Evolutionary conservation across 2,329 filamentous ascomycete species (phyloP).

Genomic region (Trichoderma lentiforme): DNA sequence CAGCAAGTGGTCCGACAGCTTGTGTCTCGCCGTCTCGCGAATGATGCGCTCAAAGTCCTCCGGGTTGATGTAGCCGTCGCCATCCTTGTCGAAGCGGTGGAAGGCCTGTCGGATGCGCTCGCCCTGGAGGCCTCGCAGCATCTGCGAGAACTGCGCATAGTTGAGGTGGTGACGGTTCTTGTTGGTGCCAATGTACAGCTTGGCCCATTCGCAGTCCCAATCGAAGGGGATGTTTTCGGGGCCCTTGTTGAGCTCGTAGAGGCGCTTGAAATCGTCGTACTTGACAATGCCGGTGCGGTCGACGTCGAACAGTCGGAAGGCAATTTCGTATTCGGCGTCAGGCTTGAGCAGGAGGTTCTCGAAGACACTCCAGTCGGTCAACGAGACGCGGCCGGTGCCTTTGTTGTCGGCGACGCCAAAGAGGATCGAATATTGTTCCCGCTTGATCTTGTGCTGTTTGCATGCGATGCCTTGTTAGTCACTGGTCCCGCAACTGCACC

Average conservation of each 20-base stretch:
- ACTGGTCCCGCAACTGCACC: conserved; percentile 9
- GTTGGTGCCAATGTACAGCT: conserved; percentile 85
- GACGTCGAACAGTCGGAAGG: conserved; percentile 92
- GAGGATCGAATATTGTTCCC: conserved; percentile 90
- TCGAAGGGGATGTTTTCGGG: conserved; percentile 84
- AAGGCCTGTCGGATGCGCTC: conserved; percentile 96
- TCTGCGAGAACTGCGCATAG: conserved; percentile 95
- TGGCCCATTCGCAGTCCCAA: conserved; percentile 96
- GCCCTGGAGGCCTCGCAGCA: conserved; percentile 92
- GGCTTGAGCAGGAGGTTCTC: conserved; percentile 91
- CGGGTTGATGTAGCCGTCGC: conserved; percentile 91
- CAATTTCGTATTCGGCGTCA: conserved; percentile 98
- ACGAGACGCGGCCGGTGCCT: conserved; percentile 66
- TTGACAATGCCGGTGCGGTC: conserved; percentile 81
- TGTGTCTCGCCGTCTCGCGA: conserved; percentile 85
- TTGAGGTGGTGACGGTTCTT: conserved; percentile 87
- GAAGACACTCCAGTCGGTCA: conserved; percentile 89
- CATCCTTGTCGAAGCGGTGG: conserved; percentile 83
- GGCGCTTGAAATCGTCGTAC: conserved; percentile 79
- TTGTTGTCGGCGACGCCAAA: conserved; percentile 87
- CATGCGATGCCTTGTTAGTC: not conserved
- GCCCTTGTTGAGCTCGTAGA: conserved; percentile 89
- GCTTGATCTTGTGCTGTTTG: conserved; percentile 89
- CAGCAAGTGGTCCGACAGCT: conserved; percentile 93
- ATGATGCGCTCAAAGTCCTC: conserved; percentile 98